These are phyloP conservation scores for Oryza longistaminata DNA, from an alignment of 176 grass and related monocot genomes.

Conservation along the genomic window DNA sequence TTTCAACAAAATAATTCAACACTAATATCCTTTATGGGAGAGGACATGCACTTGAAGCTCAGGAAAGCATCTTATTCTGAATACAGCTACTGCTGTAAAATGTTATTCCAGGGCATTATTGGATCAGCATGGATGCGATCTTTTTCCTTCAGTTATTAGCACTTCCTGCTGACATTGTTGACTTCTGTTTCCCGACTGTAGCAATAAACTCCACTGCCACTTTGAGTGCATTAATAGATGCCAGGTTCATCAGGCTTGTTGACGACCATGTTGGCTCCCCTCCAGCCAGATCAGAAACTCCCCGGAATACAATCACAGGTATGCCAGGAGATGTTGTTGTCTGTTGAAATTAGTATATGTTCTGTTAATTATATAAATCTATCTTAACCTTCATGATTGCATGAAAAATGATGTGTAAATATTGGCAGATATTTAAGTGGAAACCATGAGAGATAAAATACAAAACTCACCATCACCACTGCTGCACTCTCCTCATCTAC, in stretches of 20 bases:
- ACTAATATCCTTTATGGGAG: neutral
- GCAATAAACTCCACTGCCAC: conserved; percentile 65
- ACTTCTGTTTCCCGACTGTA: conserved; percentile 53
- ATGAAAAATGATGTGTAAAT: neutral
- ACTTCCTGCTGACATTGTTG: conserved; percentile 19
- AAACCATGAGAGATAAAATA: neutral
- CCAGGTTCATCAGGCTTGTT: conserved; percentile 67
- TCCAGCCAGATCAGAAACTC: conserved; percentile 84
- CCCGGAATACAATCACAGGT: conserved; percentile 80
- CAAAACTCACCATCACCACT: conserved; percentile 70
- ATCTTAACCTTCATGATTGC: neutral
- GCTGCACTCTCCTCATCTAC: conserved; percentile 83
- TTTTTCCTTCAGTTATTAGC: conserved; percentile 31
- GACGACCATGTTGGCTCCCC: conserved; percentile 71
- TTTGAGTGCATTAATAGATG: conserved; percentile 86
- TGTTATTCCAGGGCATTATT: neutral
- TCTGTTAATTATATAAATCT: neutral
- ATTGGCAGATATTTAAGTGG: neutral
- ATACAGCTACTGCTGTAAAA: neutral
- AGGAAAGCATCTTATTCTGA: neutral
- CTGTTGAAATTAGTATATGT: conserved; percentile 35
- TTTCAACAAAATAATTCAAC: neutral
- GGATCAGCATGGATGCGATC: neutral
- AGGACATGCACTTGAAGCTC: neutral
- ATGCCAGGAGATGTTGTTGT: conserved; percentile 62